A percentile compares a stretch with the other conserved stretches of the same genome.
These are phyloP conservation scores for Colletotrichum ledebouriae DNA, from an alignment of 2,329 filamentous ascomycete genomes.

Conservation along the genomic window DNA sequence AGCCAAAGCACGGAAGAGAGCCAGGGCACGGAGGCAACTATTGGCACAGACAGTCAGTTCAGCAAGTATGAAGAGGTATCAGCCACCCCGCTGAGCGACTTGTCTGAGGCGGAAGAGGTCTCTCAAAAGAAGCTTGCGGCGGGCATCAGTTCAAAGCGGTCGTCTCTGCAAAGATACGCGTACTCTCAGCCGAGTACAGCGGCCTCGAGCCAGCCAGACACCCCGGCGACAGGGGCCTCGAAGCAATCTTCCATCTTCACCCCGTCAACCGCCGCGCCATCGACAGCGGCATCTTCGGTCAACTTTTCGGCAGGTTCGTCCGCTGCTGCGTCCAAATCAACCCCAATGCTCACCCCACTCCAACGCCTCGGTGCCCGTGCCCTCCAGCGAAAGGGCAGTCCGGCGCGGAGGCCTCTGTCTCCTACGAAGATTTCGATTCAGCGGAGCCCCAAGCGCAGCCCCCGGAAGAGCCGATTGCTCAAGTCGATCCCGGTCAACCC, in stretches of 20 bases:
- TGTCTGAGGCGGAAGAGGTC: constrained; percentile 25
- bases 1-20: constrained; percentile 48
- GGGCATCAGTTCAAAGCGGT: constrained; percentile 14
- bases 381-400: constrained; percentile 49
- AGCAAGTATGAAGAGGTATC: constrained; percentile 37
- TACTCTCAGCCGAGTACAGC: constrained; percentile 43
- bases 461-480: constrained; percentile 44
- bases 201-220: constrained; percentile 47
- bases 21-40: constrained; percentile 42
- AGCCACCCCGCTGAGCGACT: constrained; percentile 28
- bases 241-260: constrained; percentile 48
- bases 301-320: constrained; percentile 52
- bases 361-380: constrained; percentile 67
- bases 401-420: constrained; percentile 45
- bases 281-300: constrained; percentile 59
- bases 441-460: constrained; percentile 43
- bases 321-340: constrained; percentile 53
- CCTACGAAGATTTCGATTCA: constrained; percentile 40
- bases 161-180: constrained; percentile 46
- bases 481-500: constrained; percentile 62
- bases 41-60: constrained; percentile 38
- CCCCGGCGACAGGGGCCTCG: constrained; percentile 51
- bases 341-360: constrained; percentile 63
- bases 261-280: constrained; percentile 49
- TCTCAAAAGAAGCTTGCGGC: background rate